These are phyloP conservation scores for Sphagnum contortum DNA, from an alignment of 225 moss, liverwort and hornwort species.

Conservation along the genomic window DNA sequence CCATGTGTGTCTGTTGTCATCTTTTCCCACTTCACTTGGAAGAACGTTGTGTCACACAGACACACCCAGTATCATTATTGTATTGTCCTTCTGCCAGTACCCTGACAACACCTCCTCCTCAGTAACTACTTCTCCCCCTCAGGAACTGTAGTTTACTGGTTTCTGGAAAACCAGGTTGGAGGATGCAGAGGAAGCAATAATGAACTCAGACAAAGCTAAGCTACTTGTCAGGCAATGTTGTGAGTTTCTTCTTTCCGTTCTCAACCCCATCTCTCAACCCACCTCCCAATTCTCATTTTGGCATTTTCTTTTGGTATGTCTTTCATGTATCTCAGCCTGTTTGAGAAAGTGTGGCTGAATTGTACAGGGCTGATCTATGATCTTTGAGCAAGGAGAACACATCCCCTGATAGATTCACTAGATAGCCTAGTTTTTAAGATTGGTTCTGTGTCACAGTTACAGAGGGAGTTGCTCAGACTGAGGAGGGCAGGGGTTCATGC, in stretches of 20 bases:
- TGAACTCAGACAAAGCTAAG: constrained; percentile 20
- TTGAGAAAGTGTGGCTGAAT: too few species aligned
- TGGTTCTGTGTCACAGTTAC: constrained; percentile 6
- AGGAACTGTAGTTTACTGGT: too few species aligned
- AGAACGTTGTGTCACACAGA: too few species aligned
- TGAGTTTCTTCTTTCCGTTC: constrained; percentile 21
- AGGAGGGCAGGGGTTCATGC: constrained; percentile 8
- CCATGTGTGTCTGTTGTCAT: background rate
- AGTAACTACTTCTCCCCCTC: too few species aligned
- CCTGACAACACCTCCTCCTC: too few species aligned
- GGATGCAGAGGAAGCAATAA: constrained; percentile 9
- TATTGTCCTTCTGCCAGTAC: too few species aligned
- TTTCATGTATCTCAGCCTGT: too few species aligned
- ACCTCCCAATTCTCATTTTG: background rate
- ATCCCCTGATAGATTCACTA: too few species aligned
- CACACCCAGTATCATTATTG: too few species aligned
- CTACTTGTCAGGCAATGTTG: constrained; percentile 16
- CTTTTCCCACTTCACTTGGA: too few species aligned
- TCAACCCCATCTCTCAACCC: background rate
- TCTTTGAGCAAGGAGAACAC: too few species aligned
- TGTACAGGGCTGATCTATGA: too few species aligned
- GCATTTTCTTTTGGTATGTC: background rate
- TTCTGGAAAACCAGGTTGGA: constrained; percentile 13
- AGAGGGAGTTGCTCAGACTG: constrained; percentile 1
- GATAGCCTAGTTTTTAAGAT: background rate